Evolutionary conservation across 1,139 yeast genomes (phyloP), one percentile per base, ranked within the genome.

Genomic region (Candida sanyaensis): DNA sequence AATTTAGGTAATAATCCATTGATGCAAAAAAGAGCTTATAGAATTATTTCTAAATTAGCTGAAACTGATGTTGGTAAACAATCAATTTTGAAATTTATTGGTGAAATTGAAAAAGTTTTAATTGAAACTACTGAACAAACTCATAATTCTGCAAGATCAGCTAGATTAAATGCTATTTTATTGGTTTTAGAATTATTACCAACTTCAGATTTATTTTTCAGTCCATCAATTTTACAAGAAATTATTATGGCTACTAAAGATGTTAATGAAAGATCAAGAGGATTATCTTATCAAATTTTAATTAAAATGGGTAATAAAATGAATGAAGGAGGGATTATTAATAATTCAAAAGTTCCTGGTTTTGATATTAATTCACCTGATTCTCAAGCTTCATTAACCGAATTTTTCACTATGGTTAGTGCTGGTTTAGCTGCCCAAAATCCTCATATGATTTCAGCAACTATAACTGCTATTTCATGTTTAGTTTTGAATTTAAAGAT

Each of bases 361-460:
- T 81, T 87, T 65, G 92, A 80, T 45, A 73, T 75, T 12, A 75
- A 73, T 17, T 80, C 84, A 37, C 86, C 86, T 12, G 78, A 80
- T 50, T 74, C 86, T 1, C 75, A 78, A 48, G 96, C 96, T 8
- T 76, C 83, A 13, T 75, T 93, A 52, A 79, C 84, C 41, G 97
- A 91, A 67, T 91, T 77, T 63, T 89, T 93, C 71, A 90, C 96
- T 31, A 90, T 93, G 88, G 87, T 93, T 24, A 84, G 95, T 67
- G 99, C 97, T 41, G 99, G 99, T 70, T 77, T 95, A 56, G 97
- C 96, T 33, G 97, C 97, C 47, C 86, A 87, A 57, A 81, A 95
- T 37, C 93, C 96, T 30, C 96, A 92, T 66, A 92, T 92, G 97
- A 88, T 93, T 42, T 88, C 97, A 60, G 97, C 98, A 13, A 86